Base-by-base conservation (phyloP, 352 stramenopile species). In the Phytophthora kernoviae region DNA sequence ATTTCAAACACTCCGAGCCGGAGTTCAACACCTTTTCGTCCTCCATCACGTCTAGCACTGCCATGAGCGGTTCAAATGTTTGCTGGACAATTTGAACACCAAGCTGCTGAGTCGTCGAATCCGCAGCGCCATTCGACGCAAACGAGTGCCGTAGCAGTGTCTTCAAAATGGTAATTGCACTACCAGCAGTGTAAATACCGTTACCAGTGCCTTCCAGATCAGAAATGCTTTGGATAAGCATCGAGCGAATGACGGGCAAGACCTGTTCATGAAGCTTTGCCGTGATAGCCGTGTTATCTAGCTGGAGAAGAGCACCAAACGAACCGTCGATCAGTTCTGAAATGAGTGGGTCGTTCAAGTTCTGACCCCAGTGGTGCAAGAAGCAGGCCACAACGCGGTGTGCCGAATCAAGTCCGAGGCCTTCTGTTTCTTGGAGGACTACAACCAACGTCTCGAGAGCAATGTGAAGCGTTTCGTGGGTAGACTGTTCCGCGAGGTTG, bases 1-100 rank as follows among this genome's bases (percentile, higher is more conserved):
- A 93, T 64, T 94, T 94, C 26, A 94, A 76, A 62, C 83, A 92
- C 53, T 94, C 83, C 0, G 83, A 81, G 11, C 86, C 83, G 9
- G 72, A 66, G 58, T 87, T 90, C 2, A 94, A 70, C 22, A 92
- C 78, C 53, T 88, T 91, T 12, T 91, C 83, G 41, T 94, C 84
- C 27, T 94, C 83, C 2, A 89, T 69, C 17, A 61, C 60, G 8
- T 75, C 47, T 9, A 94, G 65, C 1, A 94, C 68, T 36, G 63
- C 62, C 22, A 94, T 62, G 24, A 94, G 59, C 22, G 82, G 86
- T 58, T 93, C 83, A 49, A 94, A 87, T 26, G 90, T 70, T 12
- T 79, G 70, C 54, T 91, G 79, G 18, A 94, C 71, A 52, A 94
- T 65, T 47, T 89, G 78, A 26, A 64, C 68, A 30, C 74, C 81